Evolutionary conservation across 176 grass and related monocot genomes (phyloP).

Genomic region (Juncus effusus): DNA sequence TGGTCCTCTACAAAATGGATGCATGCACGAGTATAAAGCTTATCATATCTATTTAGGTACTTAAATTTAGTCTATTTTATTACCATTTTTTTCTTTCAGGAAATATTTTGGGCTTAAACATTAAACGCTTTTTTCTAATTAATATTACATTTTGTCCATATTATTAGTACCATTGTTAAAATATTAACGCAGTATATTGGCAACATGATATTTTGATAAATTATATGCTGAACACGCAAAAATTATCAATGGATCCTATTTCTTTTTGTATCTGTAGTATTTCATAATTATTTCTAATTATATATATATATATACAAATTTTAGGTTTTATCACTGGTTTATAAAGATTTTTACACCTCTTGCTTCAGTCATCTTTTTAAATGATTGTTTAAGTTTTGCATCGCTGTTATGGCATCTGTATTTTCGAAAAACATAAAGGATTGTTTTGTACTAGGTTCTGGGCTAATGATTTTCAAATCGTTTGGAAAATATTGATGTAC

Average conservation of each 20-base stretch:
- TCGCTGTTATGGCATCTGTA: not conserved
- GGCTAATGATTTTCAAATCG: not conserved
- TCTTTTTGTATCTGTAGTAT: too few species aligned
- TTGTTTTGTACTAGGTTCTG: constrained; percentile 23
- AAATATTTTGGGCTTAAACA: not conserved
- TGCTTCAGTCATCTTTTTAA: too few species aligned
- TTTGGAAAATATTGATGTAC: constrained; percentile 3
- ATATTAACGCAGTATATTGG: too few species aligned
- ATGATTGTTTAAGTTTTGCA: constrained; percentile 7
- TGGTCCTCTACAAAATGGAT: constrained; percentile 99
- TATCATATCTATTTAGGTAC: constrained; percentile 13
- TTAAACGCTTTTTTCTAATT: too few species aligned
- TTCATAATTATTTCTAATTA: constrained; percentile 2
- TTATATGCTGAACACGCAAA: too few species aligned
- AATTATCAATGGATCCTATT: too few species aligned
- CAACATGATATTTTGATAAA: too few species aligned
- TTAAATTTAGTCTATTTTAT: constrained; percentile 7
- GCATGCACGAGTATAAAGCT: constrained; percentile 60
- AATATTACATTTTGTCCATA: too few species aligned
- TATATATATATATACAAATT: too few species aligned
- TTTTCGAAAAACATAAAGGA: constrained; percentile 1
- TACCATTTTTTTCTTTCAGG: not conserved
- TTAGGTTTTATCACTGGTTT: too few species aligned
- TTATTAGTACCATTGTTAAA: too few species aligned
- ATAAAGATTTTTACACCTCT: too few species aligned